Conservation (phyloP, 441 rosid genomes). For the Populus hybrid region DNA sequence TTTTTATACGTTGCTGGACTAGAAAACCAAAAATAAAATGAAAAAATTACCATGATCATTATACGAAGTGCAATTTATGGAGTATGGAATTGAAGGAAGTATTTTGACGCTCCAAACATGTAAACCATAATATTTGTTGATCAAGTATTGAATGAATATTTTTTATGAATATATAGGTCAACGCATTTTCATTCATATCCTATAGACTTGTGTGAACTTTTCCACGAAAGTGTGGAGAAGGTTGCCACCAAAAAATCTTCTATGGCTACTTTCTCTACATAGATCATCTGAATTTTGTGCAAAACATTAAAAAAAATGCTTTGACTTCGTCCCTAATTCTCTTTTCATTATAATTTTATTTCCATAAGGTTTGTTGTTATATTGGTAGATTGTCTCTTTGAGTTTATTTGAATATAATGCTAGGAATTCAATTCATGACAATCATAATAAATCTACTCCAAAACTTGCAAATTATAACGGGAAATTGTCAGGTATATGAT, state of each 20-base stretch:
- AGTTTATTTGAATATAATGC: neutral
- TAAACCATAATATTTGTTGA: too few species aligned
- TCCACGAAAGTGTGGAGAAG: conserved; percentile 10
- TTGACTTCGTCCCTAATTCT: neutral
- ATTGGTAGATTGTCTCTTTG: neutral
- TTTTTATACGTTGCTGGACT: too few species aligned
- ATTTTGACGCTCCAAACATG: too few species aligned
- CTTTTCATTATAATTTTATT: neutral
- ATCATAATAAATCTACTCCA: conserved; percentile 19
- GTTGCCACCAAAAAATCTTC: conserved; percentile 10
- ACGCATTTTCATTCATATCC: too few species aligned
- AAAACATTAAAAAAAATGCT: conserved; percentile 58
- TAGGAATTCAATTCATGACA: conserved; percentile 39
- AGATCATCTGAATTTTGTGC: conserved; percentile 33
- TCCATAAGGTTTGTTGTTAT: neutral
- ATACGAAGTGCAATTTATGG: too few species aligned
- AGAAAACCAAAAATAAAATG: too few species aligned
- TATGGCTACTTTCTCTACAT: too few species aligned
- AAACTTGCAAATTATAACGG: conserved; percentile 5
- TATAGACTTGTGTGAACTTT: conserved; percentile 68
- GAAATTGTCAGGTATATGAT: neutral
- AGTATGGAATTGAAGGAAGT: too few species aligned
- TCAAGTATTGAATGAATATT: too few species aligned
- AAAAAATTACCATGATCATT: too few species aligned
- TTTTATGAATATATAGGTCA: too few species aligned